phyloP scores from a whole-genome alignment of 78 protist species.

The Dictyostelium citrinum region DNA sequence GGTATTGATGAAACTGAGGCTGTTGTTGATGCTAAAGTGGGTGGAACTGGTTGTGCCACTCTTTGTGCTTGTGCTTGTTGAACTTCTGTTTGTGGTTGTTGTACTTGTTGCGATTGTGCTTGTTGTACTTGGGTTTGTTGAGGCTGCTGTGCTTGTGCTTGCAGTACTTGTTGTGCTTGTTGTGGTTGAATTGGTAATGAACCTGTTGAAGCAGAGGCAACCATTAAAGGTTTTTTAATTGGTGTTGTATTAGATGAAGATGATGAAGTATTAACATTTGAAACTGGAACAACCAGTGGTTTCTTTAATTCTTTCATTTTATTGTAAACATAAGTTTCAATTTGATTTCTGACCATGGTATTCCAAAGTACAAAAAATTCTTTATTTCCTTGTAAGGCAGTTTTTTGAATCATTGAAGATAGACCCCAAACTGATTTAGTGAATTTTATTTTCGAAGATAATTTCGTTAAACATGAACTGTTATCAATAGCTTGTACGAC shows the following conservation, averaged over 20 bases:
- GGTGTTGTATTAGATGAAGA: not conserved
- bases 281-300: not conserved
- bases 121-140: no score
- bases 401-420: slow-evolving; percentile 69
- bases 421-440: slow-evolving; percentile 80
- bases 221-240: not conserved
- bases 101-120: not conserved
- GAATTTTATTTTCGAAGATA: slow-evolving; percentile 67
- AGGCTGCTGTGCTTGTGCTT: not conserved
- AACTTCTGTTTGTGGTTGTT: not conserved
- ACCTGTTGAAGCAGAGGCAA: not conserved
- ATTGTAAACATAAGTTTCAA: slow-evolving; percentile 44
- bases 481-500: slow-evolving; percentile 32
- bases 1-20: no score
- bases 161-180: not conserved
- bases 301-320: slow-evolving; percentile 25
- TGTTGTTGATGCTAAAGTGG: not conserved
- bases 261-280: not conserved
- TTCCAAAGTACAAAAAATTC: slow-evolving; percentile 52
- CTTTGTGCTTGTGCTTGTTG: not conserved
- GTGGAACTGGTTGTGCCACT: not conserved
- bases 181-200: not conserved
- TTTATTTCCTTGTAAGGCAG: slow-evolving; percentile 54
- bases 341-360: slow-evolving; percentile 67
- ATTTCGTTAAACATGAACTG: slow-evolving; percentile 23